Evolutionary conservation across 2,329 filamentous ascomycete species (phyloP).

Genomic region (Ceratocystis ficicola): DNA sequence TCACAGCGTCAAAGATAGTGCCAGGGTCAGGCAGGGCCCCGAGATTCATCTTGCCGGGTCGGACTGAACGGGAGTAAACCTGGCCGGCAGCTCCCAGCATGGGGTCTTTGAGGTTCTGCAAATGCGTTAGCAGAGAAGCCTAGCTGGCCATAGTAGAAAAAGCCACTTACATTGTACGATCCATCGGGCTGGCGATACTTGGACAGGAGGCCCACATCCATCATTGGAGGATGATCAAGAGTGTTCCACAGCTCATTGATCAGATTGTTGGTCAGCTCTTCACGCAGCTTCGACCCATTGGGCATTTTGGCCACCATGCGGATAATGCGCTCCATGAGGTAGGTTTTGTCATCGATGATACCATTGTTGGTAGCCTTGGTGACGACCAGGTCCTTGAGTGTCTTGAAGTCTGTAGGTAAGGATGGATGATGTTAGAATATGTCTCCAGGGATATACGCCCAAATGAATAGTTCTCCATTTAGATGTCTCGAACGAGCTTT

Average conservation of each 20-base stretch:
- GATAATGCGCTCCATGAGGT: conserved; percentile 63
- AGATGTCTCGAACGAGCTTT: too few relatives aligned
- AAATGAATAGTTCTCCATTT: too few relatives aligned
- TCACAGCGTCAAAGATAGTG: conserved; percentile 49
- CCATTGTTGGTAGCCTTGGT: conserved; percentile 51
- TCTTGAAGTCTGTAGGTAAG: conserved; percentile 44
- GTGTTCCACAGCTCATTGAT: conserved; percentile 58
- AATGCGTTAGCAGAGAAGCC: not conserved
- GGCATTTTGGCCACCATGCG: conserved; percentile 56
- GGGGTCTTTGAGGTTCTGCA: conserved; percentile 51
- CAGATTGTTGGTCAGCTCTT: conserved; percentile 53
- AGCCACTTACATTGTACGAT: conserved; percentile 46
- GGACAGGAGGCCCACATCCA: conserved; percentile 50
- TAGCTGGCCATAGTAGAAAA: not conserved
- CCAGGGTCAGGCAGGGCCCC: conserved; percentile 56
- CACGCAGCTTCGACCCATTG: conserved; percentile 46
- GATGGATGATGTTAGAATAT: conserved; percentile 19
- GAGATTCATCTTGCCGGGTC: conserved; percentile 46
- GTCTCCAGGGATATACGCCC: not conserved
- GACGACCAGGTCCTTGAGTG: conserved; percentile 48
- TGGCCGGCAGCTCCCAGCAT: conserved; percentile 55
- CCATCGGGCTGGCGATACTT: conserved; percentile 59
- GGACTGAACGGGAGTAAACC: conserved; percentile 53
- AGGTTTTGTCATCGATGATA: conserved; percentile 60
- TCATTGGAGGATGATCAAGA: conserved; percentile 58